phyloP scores from a whole-genome alignment of 1,284 basidiomycete species.

The Malassezia caprae region DNA sequence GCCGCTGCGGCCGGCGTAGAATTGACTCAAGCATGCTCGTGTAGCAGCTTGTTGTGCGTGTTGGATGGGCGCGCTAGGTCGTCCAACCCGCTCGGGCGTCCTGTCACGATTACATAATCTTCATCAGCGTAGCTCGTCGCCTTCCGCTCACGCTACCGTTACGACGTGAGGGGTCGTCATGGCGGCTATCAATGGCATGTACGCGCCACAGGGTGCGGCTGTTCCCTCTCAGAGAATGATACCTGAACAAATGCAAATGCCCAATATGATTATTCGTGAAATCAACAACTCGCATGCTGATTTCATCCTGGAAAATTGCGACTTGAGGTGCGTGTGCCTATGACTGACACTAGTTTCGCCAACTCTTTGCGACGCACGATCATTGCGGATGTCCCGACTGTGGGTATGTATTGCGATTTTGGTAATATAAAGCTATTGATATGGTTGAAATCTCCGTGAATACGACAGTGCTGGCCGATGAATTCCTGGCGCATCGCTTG shows the following conservation, averaged over 20 bases:
- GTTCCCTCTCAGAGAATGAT: not conserved
- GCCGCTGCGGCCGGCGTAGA: slow-evolving; percentile 15
- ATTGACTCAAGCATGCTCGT: slow-evolving; percentile 13
- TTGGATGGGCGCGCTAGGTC: not conserved
- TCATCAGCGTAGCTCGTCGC: not conserved
- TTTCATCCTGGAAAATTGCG: slow-evolving; percentile 43
- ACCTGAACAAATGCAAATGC: slow-evolving; percentile 11
- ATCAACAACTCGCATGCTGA: slow-evolving; percentile 33
- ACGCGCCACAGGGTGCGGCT: not conserved
- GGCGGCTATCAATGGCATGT: slow-evolving; percentile 15
- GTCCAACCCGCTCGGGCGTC: not conserved
- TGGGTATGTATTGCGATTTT: slow-evolving; percentile 17
- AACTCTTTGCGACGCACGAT: slow-evolving; percentile 43
- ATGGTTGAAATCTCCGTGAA: slow-evolving; percentile 87
- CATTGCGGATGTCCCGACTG: slow-evolving; percentile 46
- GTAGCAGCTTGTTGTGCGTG: not conserved
- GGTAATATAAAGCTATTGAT: slow-evolving; percentile 63
- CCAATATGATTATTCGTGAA: slow-evolving; percentile 32
- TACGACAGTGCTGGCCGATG: slow-evolving; percentile 87
- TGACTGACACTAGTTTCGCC: slow-evolving; percentile 26
- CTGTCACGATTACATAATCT: slow-evolving; percentile 4
- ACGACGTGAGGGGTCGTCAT: slow-evolving; percentile 9
- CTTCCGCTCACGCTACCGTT: not conserved
- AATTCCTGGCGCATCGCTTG: slow-evolving; percentile 90
- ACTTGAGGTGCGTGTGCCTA: slow-evolving; percentile 23